Evolutionary conservation across 192 early-diverging fungal genomes (phyloP).

Genomic region (Umbelopsis ramanniana): DNA sequence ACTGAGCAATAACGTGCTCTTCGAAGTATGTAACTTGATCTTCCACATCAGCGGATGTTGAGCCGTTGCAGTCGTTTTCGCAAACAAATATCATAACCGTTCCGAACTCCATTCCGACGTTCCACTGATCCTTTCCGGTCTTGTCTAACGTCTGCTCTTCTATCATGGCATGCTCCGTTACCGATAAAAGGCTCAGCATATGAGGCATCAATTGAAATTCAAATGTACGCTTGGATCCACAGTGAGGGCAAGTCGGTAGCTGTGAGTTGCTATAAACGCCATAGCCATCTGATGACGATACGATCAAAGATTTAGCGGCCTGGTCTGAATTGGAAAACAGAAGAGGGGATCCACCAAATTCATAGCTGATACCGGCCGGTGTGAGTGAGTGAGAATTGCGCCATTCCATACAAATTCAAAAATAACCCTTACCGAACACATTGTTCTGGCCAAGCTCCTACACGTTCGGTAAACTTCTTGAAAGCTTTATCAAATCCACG

Average conservation of each 20-base stretch:
- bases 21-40: slow-evolving; percentile 57
- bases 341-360: slow-evolving; percentile 69
- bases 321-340: slow-evolving; percentile 65
- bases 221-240: slow-evolving; percentile 72
- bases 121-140: slow-evolving; percentile 53
- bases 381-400: not conserved
- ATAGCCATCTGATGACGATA: slow-evolving; percentile 24
- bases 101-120: slow-evolving; percentile 89
- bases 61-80: slow-evolving; percentile 74
- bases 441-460: slow-evolving; percentile 78
- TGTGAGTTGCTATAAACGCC: slow-evolving; percentile 40
- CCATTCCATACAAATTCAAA: not conserved
- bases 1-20: slow-evolving; percentile 65
- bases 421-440: slow-evolving; percentile 63
- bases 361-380: slow-evolving; percentile 52
- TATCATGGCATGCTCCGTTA: slow-evolving; percentile 50
- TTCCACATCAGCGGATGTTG: slow-evolving; percentile 5
- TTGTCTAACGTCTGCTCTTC: slow-evolving; percentile 38
- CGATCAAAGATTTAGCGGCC: slow-evolving; percentile 46
- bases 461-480: slow-evolving; percentile 75
- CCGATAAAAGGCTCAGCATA: slow-evolving; percentile 71
- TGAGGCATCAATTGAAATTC: slow-evolving; percentile 96
- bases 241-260: slow-evolving; percentile 68
- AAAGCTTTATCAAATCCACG: slow-evolving; percentile 81
- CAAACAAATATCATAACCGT: slow-evolving; percentile 85